Evolutionary conservation across 805 yeast genomes (phyloP), one percentile per base, ranked within the genome.

Genomic region (Barnettozyma sucrosica): DNA sequence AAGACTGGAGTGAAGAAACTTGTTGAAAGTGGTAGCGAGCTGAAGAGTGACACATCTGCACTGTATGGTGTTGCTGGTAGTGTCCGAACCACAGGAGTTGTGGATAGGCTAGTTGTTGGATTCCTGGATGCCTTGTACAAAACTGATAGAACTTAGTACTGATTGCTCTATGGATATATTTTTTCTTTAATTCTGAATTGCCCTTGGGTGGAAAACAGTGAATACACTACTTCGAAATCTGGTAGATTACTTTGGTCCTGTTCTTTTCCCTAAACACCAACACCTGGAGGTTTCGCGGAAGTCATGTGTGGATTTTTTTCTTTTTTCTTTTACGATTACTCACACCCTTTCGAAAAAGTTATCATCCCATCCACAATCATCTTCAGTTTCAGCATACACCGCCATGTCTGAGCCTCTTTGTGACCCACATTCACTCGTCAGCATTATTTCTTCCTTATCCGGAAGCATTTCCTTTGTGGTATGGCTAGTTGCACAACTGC

Each of bases 21-120:
- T 41, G 9, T 40, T 5, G 30, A 21, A 34, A 51, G 40, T 61
- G 58, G 64, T 45, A 59, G 43, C 46, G 57, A 3, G 43, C 55
- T 30, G 40, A 54, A 37, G 48, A 58, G 79, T 19, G 88, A 85
- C 49, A 88, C 96, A 1, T 93, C 96, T 14, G 96, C 93, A 3
- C 62, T 92, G 40, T 92, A 92, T 60, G 99, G 99, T 55, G 95
- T 92, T 41, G 98, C 98, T 2, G 97, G 97, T 7, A 86, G 93
- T 59, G 79, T 93, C 20, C 71, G 77, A 48, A 89, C 97, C 0
- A 76, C 81, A 0, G 93, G 95, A 3, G 81, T 93, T 13, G 97
- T 89, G 10, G 95, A 85, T 50, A 74, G 76, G 47, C 66, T 92
- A 10, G 85, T 92, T 36, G 84, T 77, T 13, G 90, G 85, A 0